Percentiles rank a stretch among this genome's conserved stretches.
Conservation (phyloP, 306 rosid species). For the Castanospermum australe region DNA sequence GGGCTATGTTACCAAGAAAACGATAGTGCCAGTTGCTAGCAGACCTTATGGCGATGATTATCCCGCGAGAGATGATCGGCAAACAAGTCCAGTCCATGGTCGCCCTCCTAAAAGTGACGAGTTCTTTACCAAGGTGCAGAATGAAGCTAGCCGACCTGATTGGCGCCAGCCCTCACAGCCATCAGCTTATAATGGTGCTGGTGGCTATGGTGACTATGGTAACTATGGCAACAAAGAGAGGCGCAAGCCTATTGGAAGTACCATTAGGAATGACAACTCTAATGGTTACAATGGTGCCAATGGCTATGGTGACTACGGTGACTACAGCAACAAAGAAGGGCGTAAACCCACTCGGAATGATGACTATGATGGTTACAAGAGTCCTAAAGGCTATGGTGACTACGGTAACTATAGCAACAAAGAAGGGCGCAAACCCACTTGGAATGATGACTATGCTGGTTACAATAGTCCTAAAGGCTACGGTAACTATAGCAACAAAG, state of each 20-base stretch:
- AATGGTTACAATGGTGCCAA: neutral
- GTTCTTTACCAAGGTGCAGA: conserved; percentile 27
- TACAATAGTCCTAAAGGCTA: neutral
- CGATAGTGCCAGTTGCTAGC: conserved; percentile 13
- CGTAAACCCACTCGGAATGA: conserved; percentile 20
- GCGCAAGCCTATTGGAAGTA: neutral
- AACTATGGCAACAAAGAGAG: neutral
- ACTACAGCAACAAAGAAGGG: conserved; percentile 20
- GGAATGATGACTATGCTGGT: conserved; percentile 7
- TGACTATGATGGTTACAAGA: neutral
- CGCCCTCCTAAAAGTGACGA: conserved; percentile 16
- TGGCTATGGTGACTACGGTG: neutral
- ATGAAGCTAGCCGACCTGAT: conserved; percentile 32
- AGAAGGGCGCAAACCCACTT: conserved; percentile 1
- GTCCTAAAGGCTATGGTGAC: neutral
- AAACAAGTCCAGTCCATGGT: conserved; percentile 13
- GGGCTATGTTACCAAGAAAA: conserved; percentile 26
- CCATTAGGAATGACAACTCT: neutral
- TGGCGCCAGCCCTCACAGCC: conserved; percentile 10
- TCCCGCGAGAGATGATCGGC: neutral
- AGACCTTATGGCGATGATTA: conserved; percentile 9
- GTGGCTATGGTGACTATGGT: neutral
- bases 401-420: conserved; percentile 8
- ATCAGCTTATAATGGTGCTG: neutral
- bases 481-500: conserved; percentile 20